Percentiles rank a stretch among this genome's conserved stretches.
Evolutionary conservation across 345 rosid species (phyloP).

Genomic region (Adansonia digitata): DNA sequence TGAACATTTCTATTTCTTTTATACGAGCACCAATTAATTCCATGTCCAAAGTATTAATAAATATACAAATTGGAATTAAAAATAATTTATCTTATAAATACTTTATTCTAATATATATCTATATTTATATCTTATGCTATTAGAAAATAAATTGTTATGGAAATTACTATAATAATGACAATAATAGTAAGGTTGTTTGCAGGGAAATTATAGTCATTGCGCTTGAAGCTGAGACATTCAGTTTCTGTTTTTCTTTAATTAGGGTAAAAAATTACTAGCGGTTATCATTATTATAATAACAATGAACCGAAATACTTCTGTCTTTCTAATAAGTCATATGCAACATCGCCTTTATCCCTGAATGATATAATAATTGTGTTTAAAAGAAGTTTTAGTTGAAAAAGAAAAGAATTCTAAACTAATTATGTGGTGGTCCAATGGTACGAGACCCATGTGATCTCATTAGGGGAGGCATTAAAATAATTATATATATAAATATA

Average conservation of each 20-base stretch:
- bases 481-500: background rate
- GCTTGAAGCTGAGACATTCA: background rate
- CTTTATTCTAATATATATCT: no score
- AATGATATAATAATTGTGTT: background rate
- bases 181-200: constrained; percentile 5
- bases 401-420: background rate
- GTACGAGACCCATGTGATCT: background rate
- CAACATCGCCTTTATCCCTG: background rate
- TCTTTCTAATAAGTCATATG: constrained; percentile 8
- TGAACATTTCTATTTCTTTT: background rate
- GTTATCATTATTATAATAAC: background rate
- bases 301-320: background rate
- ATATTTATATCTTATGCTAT: background rate
- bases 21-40: background rate
- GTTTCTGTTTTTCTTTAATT: background rate
- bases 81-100: background rate
- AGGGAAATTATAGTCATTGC: background rate
- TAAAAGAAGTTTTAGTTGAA: background rate
- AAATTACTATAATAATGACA: constrained; percentile 6
- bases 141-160: background rate
- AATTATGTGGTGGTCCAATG: background rate
- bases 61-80: background rate
- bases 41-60: background rate
- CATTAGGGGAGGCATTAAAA: background rate
- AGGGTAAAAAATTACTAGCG: background rate